Evolutionary conservation across 768 basidiomycete species (phyloP).

Genomic region (Fibroporia radiculosa): DNA sequence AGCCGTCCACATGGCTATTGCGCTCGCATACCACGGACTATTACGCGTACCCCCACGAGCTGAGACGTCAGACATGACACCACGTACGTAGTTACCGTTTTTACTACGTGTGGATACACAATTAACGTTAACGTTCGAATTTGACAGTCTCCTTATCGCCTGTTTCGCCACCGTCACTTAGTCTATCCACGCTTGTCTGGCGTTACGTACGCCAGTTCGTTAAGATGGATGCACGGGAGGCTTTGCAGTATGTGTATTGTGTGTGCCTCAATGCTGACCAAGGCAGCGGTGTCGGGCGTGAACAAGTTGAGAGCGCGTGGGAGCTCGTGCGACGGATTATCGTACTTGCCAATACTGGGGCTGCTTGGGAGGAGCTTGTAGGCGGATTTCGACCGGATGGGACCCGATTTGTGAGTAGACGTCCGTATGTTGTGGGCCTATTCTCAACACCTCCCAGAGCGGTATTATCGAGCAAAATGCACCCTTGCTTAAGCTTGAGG

Average conservation of each 20-base stretch:
- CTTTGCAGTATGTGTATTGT: conserved; percentile 90
- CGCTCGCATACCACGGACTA: conserved; percentile 88
- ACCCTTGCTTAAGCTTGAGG: conserved; percentile 62
- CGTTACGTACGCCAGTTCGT: conserved; percentile 91
- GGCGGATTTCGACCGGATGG: conserved; percentile 91
- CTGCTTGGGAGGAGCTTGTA: conserved; percentile 87
- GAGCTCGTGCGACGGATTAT: conserved; percentile 74
- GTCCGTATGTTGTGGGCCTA: not conserved
- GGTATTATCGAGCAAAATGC: conserved; percentile 85
- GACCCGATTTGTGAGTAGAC: conserved; percentile 67
- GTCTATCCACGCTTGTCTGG: conserved; percentile 81
- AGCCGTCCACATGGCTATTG: conserved; percentile 90
- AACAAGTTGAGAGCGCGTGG: conserved; percentile 79
- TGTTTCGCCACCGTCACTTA: conserved; percentile 62
- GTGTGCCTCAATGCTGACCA: conserved; percentile 75
- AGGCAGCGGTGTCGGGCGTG: conserved; percentile 60
- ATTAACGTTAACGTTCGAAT: not conserved
- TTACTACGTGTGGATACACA: not conserved
- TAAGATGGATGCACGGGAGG: conserved; percentile 88
- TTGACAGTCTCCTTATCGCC: conserved; percentile 59
- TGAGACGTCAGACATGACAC: conserved; percentile 80
- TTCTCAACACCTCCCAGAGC: conserved; percentile 55
- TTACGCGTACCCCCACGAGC: conserved; percentile 75
- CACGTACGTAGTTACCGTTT: conserved; percentile 42
- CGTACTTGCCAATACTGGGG: conserved; percentile 67